Conservation (phyloP, 2,329 filamentous ascomycete species). For the Nemania sp. region DNA sequence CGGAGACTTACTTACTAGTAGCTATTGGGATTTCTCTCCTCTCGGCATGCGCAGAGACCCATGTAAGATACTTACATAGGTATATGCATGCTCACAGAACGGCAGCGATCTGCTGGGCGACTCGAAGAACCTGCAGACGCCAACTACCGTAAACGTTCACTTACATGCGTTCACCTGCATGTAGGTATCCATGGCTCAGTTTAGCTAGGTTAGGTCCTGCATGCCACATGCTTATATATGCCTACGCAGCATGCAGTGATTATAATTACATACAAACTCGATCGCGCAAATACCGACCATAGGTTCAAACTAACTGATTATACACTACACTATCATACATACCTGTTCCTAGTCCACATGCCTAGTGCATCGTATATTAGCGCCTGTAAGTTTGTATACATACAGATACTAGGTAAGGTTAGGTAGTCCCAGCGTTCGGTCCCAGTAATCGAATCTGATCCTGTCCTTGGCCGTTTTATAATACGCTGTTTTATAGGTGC, state of each 20-base stretch:
- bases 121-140: slow-evolving; percentile 19
- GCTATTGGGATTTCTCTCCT: slow-evolving; percentile 1
- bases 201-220: not conserved
- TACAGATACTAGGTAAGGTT: not conserved
- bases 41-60: slow-evolving; percentile 14
- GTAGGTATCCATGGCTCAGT: slow-evolving; percentile 4
- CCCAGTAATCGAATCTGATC: too few species aligned
- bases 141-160: slow-evolving; percentile 25
- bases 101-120: slow-evolving; percentile 24
- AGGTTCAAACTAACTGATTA: too few species aligned
- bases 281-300: too few species aligned
- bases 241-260: too few species aligned
- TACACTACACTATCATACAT: not conserved
- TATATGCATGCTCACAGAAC: slow-evolving; percentile 10
- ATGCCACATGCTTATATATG: slow-evolving; percentile 6
- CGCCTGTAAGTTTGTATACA: slow-evolving; percentile 6
- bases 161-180: slow-evolving; percentile 18
- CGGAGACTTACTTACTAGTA: not conserved
- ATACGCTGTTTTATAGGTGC: too few species aligned
- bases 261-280: too few species aligned
- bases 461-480: too few species aligned
- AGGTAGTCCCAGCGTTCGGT: too few species aligned
- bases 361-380: slow-evolving; percentile 11
- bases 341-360: slow-evolving; percentile 1
- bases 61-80: not conserved